These are phyloP conservation scores for Blastomyces silverae DNA, from an alignment of 2,329 filamentous ascomycete species.

Conservation along the genomic window DNA sequence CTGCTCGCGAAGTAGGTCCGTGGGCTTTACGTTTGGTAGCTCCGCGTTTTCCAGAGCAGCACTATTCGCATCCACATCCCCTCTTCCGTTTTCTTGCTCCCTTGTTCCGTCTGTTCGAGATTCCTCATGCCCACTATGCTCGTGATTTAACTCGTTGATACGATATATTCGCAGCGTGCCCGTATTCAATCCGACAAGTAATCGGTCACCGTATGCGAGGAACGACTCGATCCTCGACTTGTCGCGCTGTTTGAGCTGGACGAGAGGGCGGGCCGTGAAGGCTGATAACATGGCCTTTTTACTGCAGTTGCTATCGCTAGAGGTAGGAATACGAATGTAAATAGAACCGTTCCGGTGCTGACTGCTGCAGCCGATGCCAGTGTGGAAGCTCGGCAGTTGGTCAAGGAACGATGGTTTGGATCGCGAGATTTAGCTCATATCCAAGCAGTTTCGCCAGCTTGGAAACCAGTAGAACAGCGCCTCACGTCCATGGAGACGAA, in stretches of 20 bases:
- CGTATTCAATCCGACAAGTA: slow-evolving; percentile 86
- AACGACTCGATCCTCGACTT: slow-evolving; percentile 97
- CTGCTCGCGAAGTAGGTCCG: slow-evolving; percentile 81
- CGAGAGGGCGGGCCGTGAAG: slow-evolving; percentile 90
- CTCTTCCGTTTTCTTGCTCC: not conserved
- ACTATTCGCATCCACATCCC: not conserved
- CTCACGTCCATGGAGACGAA: slow-evolving; percentile 5
- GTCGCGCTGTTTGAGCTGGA: slow-evolving; percentile 93
- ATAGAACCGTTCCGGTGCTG: not conserved
- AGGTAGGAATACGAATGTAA: not conserved
- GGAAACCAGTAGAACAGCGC: not conserved
- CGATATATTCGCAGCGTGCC: slow-evolving; percentile 86
- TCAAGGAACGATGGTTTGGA: not conserved
- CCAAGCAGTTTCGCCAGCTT: not conserved
- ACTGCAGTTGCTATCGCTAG: not conserved
- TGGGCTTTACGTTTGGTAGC: slow-evolving; percentile 47
- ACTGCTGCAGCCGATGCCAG: not conserved
- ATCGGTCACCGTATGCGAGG: slow-evolving; percentile 82
- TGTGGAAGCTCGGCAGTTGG: not conserved
- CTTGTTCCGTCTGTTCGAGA: slow-evolving; percentile 15
- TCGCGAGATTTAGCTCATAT: not conserved
- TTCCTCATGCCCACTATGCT: slow-evolving; percentile 27
- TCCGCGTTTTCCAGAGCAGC: slow-evolving; percentile 19
- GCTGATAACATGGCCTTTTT: slow-evolving; percentile 72
- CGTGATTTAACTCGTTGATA: slow-evolving; percentile 59